phyloP scores from a whole-genome alignment of 2,329 filamentous ascomycete species.

The Trichoderma cornu-damae region DNA sequence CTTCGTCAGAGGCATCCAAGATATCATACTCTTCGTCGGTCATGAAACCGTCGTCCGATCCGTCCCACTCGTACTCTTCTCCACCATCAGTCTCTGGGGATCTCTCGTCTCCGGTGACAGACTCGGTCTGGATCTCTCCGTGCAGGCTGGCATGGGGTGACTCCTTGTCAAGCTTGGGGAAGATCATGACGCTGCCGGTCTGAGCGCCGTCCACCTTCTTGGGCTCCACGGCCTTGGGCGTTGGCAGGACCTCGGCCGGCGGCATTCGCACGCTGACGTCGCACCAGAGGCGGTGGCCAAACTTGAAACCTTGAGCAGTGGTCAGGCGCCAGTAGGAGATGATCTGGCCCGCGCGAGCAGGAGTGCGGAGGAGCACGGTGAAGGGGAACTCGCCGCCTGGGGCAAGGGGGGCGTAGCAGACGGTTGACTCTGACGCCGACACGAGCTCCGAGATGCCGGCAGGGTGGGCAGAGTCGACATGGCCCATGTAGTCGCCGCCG shows the following conservation, averaged over 20 bases:
- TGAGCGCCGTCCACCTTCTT: slow-evolving; percentile 33
- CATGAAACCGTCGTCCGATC: slow-evolving; percentile 71
- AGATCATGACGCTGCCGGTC: slow-evolving; percentile 73
- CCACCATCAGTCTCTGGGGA: slow-evolving; percentile 40
- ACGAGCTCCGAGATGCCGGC: slow-evolving; percentile 72
- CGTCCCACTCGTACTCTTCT: slow-evolving; percentile 57
- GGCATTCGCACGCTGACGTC: slow-evolving; percentile 66
- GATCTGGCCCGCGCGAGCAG: slow-evolving; percentile 66
- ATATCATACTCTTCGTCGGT: slow-evolving; percentile 99
- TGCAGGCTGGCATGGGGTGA: slow-evolving; percentile 79
- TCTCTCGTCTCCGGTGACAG: slow-evolving; percentile 6
- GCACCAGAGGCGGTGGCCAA: slow-evolving; percentile 93
- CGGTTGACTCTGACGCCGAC: slow-evolving; percentile 76
- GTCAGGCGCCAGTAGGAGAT: slow-evolving; percentile 98
- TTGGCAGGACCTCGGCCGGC: slow-evolving; percentile 27
- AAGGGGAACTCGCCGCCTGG: slow-evolving; percentile 75
- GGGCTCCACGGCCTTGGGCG: slow-evolving; percentile 23
- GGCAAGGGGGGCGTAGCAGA: slow-evolving; percentile 62
- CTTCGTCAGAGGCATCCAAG: slow-evolving; percentile 88
- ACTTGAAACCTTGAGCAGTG: slow-evolving; percentile 70
- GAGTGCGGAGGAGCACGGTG: slow-evolving; percentile 78
- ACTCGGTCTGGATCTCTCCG: slow-evolving; percentile 49
- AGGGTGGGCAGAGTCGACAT: slow-evolving; percentile 73
- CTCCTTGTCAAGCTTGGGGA: slow-evolving; percentile 93
- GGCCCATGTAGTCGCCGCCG: slow-evolving; percentile 94